Evolutionary conservation across 2,329 filamentous ascomycete species (phyloP).

Genomic region (Chaetomium olivaceum): DNA sequence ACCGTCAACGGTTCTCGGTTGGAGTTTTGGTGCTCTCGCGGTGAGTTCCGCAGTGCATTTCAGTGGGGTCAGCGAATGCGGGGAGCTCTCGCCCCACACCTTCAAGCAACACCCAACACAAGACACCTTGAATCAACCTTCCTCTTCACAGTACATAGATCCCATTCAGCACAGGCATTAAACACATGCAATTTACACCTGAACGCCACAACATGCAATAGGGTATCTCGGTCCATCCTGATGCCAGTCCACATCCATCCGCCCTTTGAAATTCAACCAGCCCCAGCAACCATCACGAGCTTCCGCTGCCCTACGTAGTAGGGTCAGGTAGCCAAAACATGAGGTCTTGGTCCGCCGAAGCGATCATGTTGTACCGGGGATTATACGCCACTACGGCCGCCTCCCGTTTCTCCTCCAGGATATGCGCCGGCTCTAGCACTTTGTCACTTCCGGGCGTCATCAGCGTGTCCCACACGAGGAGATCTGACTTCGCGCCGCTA

Average conservation of each 20-base stretch:
- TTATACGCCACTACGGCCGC: slow-evolving; percentile 82
- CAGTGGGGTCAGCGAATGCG: slow-evolving; percentile 27
- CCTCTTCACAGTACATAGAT: not conserved
- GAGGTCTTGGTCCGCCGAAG: slow-evolving; percentile 82
- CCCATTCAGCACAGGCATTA: not conserved
- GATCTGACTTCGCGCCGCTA: slow-evolving; percentile 71
- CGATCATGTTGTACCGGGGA: slow-evolving; percentile 87
- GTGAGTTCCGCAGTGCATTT: slow-evolving; percentile 18
- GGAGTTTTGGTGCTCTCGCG: slow-evolving; percentile 22
- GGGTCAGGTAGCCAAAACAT: slow-evolving; percentile 77
- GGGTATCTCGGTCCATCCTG: slow-evolving; percentile 22
- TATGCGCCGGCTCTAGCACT: slow-evolving; percentile 62
- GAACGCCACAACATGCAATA: slow-evolving; percentile 26
- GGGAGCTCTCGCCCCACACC: slow-evolving; percentile 13
- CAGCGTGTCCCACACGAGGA: slow-evolving; percentile 84
- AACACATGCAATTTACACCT: not conserved
- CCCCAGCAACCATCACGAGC: not conserved
- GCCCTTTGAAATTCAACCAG: not conserved
- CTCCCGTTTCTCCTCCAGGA: slow-evolving; percentile 66
- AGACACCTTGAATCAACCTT: not conserved
- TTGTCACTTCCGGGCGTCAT: slow-evolving; percentile 56
- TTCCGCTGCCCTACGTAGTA: slow-evolving; percentile 43
- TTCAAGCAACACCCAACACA: not conserved
- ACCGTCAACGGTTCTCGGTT: slow-evolving; percentile 9
- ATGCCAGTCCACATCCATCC: slow-evolving; percentile 2